Evolutionary conservation across 805 yeast genomes (phyloP), one percentile per base, ranked within the genome.

Genomic region (Spathaspora boniae): DNA sequence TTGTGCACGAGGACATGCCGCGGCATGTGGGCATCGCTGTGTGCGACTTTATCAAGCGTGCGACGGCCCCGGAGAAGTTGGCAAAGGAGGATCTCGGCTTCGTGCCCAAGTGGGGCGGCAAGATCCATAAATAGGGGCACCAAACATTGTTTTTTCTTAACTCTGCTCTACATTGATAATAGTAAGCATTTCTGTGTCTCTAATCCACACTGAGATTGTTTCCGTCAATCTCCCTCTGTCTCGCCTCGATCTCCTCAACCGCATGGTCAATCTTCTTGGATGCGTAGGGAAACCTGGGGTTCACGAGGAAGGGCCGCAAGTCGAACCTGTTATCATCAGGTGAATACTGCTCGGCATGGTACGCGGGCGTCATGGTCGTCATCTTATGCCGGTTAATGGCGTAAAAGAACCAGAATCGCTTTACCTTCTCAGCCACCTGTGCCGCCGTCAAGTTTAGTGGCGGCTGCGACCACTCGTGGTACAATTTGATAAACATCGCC

Each of bases 321-420:
- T 93, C 99, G 59, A 85, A 93, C 50, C 99, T 73, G 57, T 93
- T 93, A 60, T 93, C 99, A 59, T 93, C 99, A 1, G 98, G 97
- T 2, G 98, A 89, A 55, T 93, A 93, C 52, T 86, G 94, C 58
- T 93, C 99, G 0, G 98, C 99, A 51, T 93, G 98, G 54, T 93
- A 93, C 24, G 94, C 76, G 9, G 99, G 99, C 0, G 99, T 93
- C 57, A 89, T 72, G n/a, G 91, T 89, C 1, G 98, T 93, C 80
- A 86, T 93, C 62, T 93, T 93, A 61, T 93, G 99, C 51, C 99
- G 79, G 60, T 93, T 93, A 38, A 93, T 77, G 4, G 97, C 96
- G 60, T 93, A 94, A 56, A 76, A 93, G 68, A 84, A 89, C 73
- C 86, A 93, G 62, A 93, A 93, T 37, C 80, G 71, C 58, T 93